These are phyloP conservation scores for Chalciporus piperatus DNA, from an alignment of 768 basidiomycete species.

Conservation along the genomic window DNA sequence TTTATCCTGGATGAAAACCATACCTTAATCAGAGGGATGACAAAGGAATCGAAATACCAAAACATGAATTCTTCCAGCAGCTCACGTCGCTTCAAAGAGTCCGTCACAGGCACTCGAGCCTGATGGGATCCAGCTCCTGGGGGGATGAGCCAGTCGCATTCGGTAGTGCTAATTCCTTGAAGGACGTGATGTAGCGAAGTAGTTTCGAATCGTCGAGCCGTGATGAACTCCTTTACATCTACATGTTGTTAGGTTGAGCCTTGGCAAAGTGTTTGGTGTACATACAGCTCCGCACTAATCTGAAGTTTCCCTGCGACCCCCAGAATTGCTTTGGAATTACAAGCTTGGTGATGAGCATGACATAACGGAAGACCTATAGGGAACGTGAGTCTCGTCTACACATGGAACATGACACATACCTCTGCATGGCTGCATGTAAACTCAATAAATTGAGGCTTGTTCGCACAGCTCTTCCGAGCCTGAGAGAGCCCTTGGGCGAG, in stretches of 20 bases:
- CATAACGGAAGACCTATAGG: constrained; percentile 68
- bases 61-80: constrained; percentile 85
- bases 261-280: not conserved
- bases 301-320: constrained; percentile 69
- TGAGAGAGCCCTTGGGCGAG: constrained; percentile 45
- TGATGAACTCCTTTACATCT: constrained; percentile 78
- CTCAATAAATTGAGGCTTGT: constrained; percentile 77
- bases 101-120: constrained; percentile 55
- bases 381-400: not conserved
- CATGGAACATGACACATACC: constrained; percentile 37
- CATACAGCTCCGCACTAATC: constrained; percentile 56
- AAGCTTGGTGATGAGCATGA: constrained; percentile 54
- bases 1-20: constrained; percentile 6
- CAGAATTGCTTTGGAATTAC: constrained; percentile 78
- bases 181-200: constrained; percentile 71
- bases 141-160: constrained; percentile 77
- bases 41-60: constrained; percentile 91
- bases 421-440: constrained; percentile 66
- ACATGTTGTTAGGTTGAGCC: not conserved
- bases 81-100: constrained; percentile 74
- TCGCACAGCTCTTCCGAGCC: constrained; percentile 40
- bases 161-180: constrained; percentile 70
- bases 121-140: constrained; percentile 40
- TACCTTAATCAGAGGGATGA: constrained; percentile 78
- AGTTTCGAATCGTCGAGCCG: constrained; percentile 77